A percentile compares a stretch with the other conserved stretches of the same genome.
phyloP scores from a whole-genome alignment of 2,329 filamentous ascomycete genomes.

The Fusarium succisae region DNA sequence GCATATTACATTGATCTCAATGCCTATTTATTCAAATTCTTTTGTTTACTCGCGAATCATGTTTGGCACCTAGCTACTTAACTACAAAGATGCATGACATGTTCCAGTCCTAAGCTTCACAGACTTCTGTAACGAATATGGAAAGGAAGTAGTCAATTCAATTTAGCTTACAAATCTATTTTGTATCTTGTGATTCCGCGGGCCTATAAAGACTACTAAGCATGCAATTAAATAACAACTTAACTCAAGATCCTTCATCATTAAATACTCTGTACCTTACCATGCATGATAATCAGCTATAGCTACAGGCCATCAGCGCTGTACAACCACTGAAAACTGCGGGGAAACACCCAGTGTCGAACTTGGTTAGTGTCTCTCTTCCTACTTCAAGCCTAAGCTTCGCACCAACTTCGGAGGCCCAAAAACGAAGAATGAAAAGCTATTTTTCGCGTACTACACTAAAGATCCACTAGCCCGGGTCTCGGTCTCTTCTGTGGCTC shows the following conservation, averaged over 20 bases:
- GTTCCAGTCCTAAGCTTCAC: not conserved
- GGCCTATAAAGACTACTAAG: fast-evolving
- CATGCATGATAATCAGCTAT: too few relatives aligned
- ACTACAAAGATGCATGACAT: too few relatives aligned
- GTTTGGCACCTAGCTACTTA: not conserved
- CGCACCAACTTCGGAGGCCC: not conserved
- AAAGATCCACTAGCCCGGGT: not conserved
- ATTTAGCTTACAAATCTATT: not conserved
- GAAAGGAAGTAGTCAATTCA: not conserved
- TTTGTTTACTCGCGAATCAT: not conserved
- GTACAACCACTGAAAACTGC: not conserved
- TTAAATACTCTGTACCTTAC: too few relatives aligned
- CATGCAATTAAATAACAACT: not conserved
- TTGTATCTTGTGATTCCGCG: fast-evolving
- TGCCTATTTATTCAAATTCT: fast-evolving
- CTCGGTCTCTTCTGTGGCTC: not conserved
- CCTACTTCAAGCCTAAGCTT: not conserved
- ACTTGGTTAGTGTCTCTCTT: not conserved
- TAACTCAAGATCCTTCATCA: not conserved
- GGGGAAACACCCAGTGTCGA: fast-evolving
- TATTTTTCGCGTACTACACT: not conserved
- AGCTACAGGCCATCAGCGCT: not conserved
- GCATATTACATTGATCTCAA: fast-evolving
- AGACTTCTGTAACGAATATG: not conserved
- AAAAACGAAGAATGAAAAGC: not conserved